Evolutionary conservation across 352 stramenopile species (phyloP), one percentile per base, ranked within the genome.

Genomic region (Elongisporangium prolatum): DNA sequence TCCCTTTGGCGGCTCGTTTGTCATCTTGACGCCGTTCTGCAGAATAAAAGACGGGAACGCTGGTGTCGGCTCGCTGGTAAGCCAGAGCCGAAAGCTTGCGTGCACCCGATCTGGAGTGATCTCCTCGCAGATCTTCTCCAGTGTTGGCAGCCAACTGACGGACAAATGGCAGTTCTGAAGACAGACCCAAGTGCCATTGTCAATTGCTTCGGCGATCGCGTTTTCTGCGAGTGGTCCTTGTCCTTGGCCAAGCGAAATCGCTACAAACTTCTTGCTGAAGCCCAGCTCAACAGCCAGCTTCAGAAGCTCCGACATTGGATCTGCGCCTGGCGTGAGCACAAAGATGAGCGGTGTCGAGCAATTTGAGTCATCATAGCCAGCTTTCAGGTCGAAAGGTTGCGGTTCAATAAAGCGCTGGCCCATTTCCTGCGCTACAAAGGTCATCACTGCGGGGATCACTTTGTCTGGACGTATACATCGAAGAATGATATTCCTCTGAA

Each of bases 121-220:
- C 48, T 98, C 95, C 63, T 98, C 93, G 24, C 88, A 97, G 38
- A 98, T 84, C 57, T 94, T 92, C 61, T 98, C 95, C 0, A 98
- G 74, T 38, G 84, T 97, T 7, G 95, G 95, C 24, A 98, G 75
- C 95, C 96, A 98, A 25, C 81, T 96, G 3, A 97, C 91, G 2
- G 81, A 96, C 54, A 98, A 73, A 63, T 98, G 96, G 59, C 93
- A 98, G 64, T 98, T 98, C 74, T 98, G 93, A 0, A 98, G 71
- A 63, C 86, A 97, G 14, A 98, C 94, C 95, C 95, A 98, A 14
- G 89, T 94, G 40, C 88, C 95, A 24, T 95, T 97, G 65, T 96
- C 86, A 14, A 95, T 91, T 0, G 90, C 95, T 37, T 98, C 89
- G 1, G 93, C 84, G 57, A 98, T 98, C 20, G 93, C 80, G 40